A percentile compares a stretch with the other conserved stretches of the same genome.
Evolutionary conservation across 2,329 filamentous ascomycete species (phyloP).

Genomic region (Alternaria angustiovoidea): DNA sequence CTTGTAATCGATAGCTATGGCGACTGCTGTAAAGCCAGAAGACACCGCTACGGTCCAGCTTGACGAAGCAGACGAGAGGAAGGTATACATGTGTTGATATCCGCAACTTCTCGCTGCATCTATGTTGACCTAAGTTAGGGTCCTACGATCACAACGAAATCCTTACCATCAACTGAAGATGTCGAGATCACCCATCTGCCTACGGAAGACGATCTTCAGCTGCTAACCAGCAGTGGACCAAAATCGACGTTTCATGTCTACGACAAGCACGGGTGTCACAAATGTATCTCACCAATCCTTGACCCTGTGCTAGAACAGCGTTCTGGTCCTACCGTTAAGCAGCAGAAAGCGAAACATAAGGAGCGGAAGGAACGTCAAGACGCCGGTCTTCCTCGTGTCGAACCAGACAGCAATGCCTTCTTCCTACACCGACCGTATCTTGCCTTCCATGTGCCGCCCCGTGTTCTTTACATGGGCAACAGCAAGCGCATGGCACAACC

Average conservation of each 20-base stretch:
- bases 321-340: slow-evolving; percentile 18
- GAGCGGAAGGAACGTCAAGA: slow-evolving; percentile 20
- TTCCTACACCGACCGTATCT: slow-evolving; percentile 44
- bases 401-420: slow-evolving; percentile 25
- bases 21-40: neutral
- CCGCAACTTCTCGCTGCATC: neutral
- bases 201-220: neutral
- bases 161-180: neutral
- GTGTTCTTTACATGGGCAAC: slow-evolving; percentile 34
- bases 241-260: slow-evolving; percentile 7
- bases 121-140: neutral
- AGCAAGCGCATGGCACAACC: slow-evolving; percentile 22
- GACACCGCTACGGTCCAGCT: neutral
- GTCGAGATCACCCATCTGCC: neutral
- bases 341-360: slow-evolving; percentile 19
- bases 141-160: neutral
- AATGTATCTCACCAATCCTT: neutral
- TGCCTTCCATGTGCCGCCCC: slow-evolving; percentile 40
- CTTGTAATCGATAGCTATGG: neutral
- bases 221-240: neutral
- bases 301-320: neutral
- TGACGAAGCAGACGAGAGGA: neutral
- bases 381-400: slow-evolving; percentile 3
- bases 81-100: neutral
- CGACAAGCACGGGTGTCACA: neutral